These are phyloP conservation scores for Dictyostelium citrinum DNA, from an alignment of 78 protist genomes.

Conservation along the genomic window DNA sequence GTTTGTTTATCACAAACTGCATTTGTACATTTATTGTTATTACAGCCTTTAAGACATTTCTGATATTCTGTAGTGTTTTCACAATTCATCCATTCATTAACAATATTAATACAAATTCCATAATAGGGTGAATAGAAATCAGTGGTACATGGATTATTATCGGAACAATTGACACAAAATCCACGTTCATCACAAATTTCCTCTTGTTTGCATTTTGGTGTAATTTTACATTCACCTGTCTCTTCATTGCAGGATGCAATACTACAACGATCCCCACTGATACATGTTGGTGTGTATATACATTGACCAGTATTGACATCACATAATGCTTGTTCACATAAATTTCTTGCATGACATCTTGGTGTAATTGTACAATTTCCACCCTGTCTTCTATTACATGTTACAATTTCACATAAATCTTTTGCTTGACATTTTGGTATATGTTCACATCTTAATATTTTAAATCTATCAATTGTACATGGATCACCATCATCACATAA, in stretches of 20 bases:
- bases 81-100: background rate
- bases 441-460: conserved; percentile 11
- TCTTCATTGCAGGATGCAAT: background rate
- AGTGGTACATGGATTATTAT: conserved; percentile 10
- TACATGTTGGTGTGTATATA: background rate
- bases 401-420: background rate
- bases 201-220: background rate
- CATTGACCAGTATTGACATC: background rate
- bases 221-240: background rate
- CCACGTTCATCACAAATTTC: conserved; percentile 4
- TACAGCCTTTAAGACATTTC: background rate
- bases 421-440: background rate
- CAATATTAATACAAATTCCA: conserved; percentile 12
- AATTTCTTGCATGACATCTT: background rate
- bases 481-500: conserved; percentile 6
- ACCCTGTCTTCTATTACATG: background rate
- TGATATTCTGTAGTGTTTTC: conserved; percentile 24
- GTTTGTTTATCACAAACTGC: conserved; percentile 1
- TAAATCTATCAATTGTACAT: background rate
- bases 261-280: conserved; percentile 7
- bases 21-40: background rate
- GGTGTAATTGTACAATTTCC: background rate
- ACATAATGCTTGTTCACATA: background rate
- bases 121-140: conserved; percentile 23
- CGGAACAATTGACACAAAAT: background rate